Percentiles rank a stretch among this genome's conserved stretches.
These are phyloP conservation scores for Fraxinus anomala DNA, from an alignment of 257 asterid species.

Conservation along the genomic window DNA sequence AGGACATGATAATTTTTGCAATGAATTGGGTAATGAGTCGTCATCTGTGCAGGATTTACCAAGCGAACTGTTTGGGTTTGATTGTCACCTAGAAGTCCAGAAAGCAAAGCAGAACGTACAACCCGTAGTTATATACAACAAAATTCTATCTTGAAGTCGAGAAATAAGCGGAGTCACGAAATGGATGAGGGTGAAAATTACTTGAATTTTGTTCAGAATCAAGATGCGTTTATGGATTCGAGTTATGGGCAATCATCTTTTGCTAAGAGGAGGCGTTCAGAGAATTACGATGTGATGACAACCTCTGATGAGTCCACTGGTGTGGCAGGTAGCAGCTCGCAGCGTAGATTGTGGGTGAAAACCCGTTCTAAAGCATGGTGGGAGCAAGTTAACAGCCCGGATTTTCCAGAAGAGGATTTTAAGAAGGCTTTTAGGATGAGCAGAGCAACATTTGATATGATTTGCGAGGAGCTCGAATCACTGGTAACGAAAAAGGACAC, in stretches of 20 bases:
- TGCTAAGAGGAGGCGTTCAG: constrained; percentile 33
- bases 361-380: neutral
- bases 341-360: neutral
- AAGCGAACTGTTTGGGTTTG: constrained; percentile 25
- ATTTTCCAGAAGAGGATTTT: neutral
- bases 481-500: neutral
- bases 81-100: constrained; percentile 4
- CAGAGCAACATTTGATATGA: neutral
- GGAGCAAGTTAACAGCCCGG: neutral
- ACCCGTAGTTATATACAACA: neutral
- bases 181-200: neutral
- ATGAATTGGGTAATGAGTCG: constrained; percentile 3
- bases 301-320: neutral
- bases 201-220: constrained; percentile 2
- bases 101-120: neutral
- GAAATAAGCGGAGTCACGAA: neutral
- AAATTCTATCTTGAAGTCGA: constrained; percentile 3
- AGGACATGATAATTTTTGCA: constrained; percentile 1
- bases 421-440: neutral
- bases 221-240: neutral
- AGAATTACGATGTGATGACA: constrained; percentile 11
- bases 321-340: neutral
- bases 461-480: neutral
- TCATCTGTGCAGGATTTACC: constrained; percentile 31
- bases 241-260: constrained; percentile 23